phyloP scores from a whole-genome alignment of 1,284 basidiomycete species.

The Ganoderma multipileum region DNA sequence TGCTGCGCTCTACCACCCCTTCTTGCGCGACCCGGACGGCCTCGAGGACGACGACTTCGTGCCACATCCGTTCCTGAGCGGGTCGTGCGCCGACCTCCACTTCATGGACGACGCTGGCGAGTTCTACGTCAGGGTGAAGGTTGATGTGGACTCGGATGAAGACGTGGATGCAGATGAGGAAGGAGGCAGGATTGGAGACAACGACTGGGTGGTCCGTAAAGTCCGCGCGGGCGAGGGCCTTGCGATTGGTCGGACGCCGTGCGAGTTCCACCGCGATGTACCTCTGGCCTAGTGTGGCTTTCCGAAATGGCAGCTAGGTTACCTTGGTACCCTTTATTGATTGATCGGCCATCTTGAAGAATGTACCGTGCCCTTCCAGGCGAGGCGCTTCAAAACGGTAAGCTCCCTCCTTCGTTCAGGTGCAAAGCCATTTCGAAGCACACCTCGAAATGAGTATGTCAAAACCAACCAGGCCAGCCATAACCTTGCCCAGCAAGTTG shows the following conservation, averaged over 20 bases:
- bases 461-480: not conserved
- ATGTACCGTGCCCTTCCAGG: not conserved
- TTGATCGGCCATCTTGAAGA: not conserved
- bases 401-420: not conserved
- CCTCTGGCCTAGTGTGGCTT: not conserved
- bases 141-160: slow-evolving; percentile 24
- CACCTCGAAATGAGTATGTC: not conserved
- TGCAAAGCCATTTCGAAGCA: not conserved
- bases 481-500: not conserved
- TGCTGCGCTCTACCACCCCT: slow-evolving; percentile 79
- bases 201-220: slow-evolving; percentile 45
- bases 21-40: slow-evolving; percentile 56
- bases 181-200: not conserved
- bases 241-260: slow-evolving; percentile 70
- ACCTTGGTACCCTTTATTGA: not conserved
- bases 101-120: slow-evolving; percentile 65
- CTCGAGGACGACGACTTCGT: slow-evolving; percentile 67
- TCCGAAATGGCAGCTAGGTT: slow-evolving; percentile 10
- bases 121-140: slow-evolving; percentile 52
- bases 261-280: slow-evolving; percentile 65
- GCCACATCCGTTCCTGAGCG: slow-evolving; percentile 71
- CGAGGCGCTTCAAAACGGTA: not conserved
- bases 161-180: not conserved
- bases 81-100: slow-evolving; percentile 67
- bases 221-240: slow-evolving; percentile 71